Evolutionary conservation across 768 basidiomycete species (phyloP).

Genomic region (Heimioporus sp.): DNA sequence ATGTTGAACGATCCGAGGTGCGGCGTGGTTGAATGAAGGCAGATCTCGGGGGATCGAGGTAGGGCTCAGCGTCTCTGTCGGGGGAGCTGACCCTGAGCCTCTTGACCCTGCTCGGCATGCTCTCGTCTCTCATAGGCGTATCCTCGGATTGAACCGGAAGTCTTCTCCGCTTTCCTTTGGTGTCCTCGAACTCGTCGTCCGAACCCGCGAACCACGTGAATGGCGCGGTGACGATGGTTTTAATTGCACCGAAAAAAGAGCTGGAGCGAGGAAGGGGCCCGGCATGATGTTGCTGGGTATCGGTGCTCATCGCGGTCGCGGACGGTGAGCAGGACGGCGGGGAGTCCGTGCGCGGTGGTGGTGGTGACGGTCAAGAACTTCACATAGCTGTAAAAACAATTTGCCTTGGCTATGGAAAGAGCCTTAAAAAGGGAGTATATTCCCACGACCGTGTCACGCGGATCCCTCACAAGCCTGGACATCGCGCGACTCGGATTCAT

Average conservation of each 20-base stretch:
- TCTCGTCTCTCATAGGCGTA: conserved; percentile 29
- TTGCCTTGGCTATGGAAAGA: conserved; percentile 12
- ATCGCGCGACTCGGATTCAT: too few relatives aligned
- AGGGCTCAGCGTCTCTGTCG: conserved; percentile 37
- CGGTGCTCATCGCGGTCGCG: conserved; percentile 25
- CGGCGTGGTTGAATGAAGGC: conserved; percentile 35
- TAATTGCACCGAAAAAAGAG: conserved; percentile 61
- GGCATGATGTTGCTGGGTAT: conserved; percentile 30
- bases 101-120: conserved; percentile 40
- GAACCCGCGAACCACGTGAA: conserved; percentile 52
- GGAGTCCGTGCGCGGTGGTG: conserved; percentile 18
- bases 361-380: conserved; percentile 17
- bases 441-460: conserved; percentile 8
- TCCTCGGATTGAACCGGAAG: conserved; percentile 28
- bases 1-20: conserved; percentile 14
- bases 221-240: conserved; percentile 64
- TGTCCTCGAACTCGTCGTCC: conserved; percentile 48
- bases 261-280: conserved; percentile 47
- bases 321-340: conserved; percentile 17
- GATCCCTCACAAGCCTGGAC: too few relatives aligned
- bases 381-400: conserved; percentile 16
- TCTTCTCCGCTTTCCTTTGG: conserved; percentile 56
- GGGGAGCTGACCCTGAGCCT: conserved; percentile 55
- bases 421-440: conserved; percentile 6
- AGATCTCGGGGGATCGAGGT: conserved; percentile 55